phyloP scores from a whole-genome alignment of 1,284 basidiomycete genomes.

The Vanrija humicola region DNA sequence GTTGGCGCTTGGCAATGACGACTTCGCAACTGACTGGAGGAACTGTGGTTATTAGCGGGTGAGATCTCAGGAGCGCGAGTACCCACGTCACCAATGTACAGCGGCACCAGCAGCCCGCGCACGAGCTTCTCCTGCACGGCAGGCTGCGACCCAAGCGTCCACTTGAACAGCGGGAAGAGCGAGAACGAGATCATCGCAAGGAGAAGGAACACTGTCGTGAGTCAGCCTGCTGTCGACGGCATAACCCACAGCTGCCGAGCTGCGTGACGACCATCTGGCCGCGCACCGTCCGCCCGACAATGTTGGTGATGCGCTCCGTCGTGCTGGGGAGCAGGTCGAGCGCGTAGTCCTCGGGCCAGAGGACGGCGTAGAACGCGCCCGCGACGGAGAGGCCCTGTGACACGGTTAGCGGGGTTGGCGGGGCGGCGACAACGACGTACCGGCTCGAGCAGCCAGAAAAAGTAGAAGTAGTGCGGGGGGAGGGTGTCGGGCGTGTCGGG shows the following conservation, averaged over 20 bases:
- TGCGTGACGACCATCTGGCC: slow-evolving; percentile 41
- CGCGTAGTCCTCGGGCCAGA: slow-evolving; percentile 38
- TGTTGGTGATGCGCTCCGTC: slow-evolving; percentile 23
- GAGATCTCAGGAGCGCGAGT: slow-evolving; percentile 6
- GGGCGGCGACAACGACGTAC: slow-evolving; percentile 9
- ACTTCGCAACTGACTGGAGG: slow-evolving; percentile 9
- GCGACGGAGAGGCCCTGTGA: slow-evolving; percentile 36
- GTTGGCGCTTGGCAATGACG: too few relatives aligned
- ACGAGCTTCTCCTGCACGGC: slow-evolving; percentile 37
- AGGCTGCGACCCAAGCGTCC: slow-evolving; percentile 11
- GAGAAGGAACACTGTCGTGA: slow-evolving; percentile 34
- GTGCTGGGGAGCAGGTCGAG: slow-evolving; percentile 32
- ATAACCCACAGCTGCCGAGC: slow-evolving; percentile 47
- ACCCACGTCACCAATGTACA: slow-evolving; percentile 45
- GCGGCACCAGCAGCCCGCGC: slow-evolving; percentile 36
- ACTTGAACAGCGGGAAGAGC: slow-evolving; percentile 35
- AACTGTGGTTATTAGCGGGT: not conserved
- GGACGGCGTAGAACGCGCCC: slow-evolving; percentile 44
- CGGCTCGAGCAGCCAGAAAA: slow-evolving; percentile 40
- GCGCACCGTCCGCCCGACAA: slow-evolving; percentile 29
- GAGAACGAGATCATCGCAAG: slow-evolving; percentile 46
- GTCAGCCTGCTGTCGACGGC: slow-evolving; percentile 33
- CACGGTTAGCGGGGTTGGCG: not conserved
- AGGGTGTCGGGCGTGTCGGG: slow-evolving; percentile 18
- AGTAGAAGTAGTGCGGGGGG: slow-evolving; percentile 33